Evolutionary conservation across 352 stramenopile species (phyloP), one percentile per base, ranked within the genome.

Genomic region (Globisporangium abappressorium): DNA sequence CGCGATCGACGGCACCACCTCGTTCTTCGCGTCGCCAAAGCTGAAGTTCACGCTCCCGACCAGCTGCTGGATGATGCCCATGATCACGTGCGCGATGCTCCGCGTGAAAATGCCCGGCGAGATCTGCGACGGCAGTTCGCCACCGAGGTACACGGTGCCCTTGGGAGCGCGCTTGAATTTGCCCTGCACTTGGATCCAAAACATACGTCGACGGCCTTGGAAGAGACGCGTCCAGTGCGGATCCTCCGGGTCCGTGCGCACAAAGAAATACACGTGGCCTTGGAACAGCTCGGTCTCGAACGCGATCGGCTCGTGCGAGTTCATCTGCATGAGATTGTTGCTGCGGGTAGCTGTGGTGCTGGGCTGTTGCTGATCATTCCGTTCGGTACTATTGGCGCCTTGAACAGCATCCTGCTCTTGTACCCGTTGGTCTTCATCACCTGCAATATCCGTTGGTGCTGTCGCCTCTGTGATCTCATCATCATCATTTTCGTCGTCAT

Each of bases 231-330:
- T 65, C 68, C 88, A 93, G 28, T 73, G 71, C 12, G 80, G 61
- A 47, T 90, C 76, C 34, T 85, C 70, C 0, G 89, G 87, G 0
- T 74, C 36, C 28, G 90, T 95, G 30, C 82, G 87, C 69, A 96
- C 78, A 24, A 98, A 73, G 41, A 98, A 96, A 26, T 92, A 72
- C 47, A 87, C 86, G 41, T 84, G 76, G 5, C 92, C 92, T 0
- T 64, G 62, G 63, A 97, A 97, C 58, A 97, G 83, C 8, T 94
- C 87, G 30, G 92, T 98, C 75, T 97, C 87, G 66, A 98, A 95
- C 14, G 76, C 57, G 18, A 94, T 73, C 11, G 87, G 85, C 30
- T 72, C 61, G 43, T 70, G 76, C 5, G 83, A 76, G 69, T 94
- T 95, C 72, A 93, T 78, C 20, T 71, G 61, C 41, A 94, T 74